Conservation (phyloP, 768 basidiomycete species). For the Mrakia gelida region DNA sequence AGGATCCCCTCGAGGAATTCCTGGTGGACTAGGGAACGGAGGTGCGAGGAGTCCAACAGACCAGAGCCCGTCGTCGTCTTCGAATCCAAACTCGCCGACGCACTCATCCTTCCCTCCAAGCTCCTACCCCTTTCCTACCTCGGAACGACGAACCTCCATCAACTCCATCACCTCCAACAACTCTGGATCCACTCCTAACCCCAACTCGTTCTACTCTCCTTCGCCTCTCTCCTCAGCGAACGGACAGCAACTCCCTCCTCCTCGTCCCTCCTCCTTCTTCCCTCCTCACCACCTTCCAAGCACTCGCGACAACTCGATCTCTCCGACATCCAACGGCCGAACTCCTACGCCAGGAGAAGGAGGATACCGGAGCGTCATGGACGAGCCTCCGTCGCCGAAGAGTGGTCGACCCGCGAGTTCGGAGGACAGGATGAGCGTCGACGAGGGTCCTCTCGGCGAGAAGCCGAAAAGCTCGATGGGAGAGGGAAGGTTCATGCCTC, state of each 20-base stretch:
- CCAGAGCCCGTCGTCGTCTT: background rate
- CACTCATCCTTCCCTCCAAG: background rate
- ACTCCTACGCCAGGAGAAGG: background rate
- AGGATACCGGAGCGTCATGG: background rate
- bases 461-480: background rate
- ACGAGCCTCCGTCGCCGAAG: background rate
- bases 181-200: background rate
- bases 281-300: background rate
- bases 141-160: constrained; percentile 13
- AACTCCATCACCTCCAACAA: constrained; percentile 15
- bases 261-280: background rate
- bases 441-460: constrained; percentile 4
- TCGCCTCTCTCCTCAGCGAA: background rate
- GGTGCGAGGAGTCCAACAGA: constrained; percentile 1
- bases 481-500: constrained; percentile 5
- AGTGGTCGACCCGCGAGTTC: background rate
- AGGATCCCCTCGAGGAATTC: background rate
- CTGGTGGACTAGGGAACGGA: background rate
- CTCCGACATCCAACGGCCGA: background rate
- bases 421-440: constrained; percentile 7
- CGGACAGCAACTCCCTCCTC: background rate
- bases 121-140: constrained; percentile 9
- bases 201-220: background rate
- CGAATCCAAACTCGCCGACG: constrained; percentile 1
- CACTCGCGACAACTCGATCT: background rate